These are phyloP conservation scores for Gardenia jasminoides DNA, from an alignment of 257 asterid species.

Conservation along the genomic window DNA sequence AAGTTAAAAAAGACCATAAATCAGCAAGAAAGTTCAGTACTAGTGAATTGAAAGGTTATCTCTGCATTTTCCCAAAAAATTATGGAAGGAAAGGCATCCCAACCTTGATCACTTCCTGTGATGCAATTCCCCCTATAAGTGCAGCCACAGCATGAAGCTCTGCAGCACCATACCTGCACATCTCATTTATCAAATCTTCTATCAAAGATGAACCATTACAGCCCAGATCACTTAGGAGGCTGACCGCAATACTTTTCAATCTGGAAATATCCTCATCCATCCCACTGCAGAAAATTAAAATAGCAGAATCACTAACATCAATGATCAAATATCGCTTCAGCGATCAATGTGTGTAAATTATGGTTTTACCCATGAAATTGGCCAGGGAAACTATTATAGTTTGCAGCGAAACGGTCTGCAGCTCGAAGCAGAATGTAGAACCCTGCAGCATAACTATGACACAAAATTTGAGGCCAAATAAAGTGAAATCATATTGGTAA, in stretches of 20 bases:
- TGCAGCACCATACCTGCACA: constrained; percentile 93
- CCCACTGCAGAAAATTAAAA: constrained; percentile 45
- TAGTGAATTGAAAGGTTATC: background rate
- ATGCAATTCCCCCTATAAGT: constrained; percentile 88
- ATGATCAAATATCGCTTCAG: background rate
- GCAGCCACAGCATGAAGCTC: constrained; percentile 98
- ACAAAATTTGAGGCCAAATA: constrained; percentile 13
- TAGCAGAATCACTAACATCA: constrained; percentile 13
- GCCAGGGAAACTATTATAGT: constrained; percentile 81
- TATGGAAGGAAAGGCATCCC: constrained; percentile 11
- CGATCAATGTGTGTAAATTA: background rate
- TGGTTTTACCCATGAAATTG: constrained; percentile 79
- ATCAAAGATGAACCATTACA: constrained; percentile 73
- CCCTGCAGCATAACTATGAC: constrained; percentile 73
- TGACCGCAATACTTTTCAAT: constrained; percentile 75
- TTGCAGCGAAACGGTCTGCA: constrained; percentile 87
- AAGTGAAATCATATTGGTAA: constrained; percentile 12
- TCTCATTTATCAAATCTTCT: constrained; percentile 91
- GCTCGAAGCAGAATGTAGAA: constrained; percentile 91
- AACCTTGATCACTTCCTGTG: constrained; percentile 97
- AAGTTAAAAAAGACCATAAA: background rate
- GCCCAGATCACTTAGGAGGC: constrained; percentile 74
- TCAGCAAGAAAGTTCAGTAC: background rate
- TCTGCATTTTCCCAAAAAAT: background rate
- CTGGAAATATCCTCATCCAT: constrained; percentile 96